Percentiles rank a stretch among this genome's conserved stretches.
Evolutionary conservation across 2,329 filamentous ascomycete species (phyloP).

Genomic region (Fonsecaea monophora): DNA sequence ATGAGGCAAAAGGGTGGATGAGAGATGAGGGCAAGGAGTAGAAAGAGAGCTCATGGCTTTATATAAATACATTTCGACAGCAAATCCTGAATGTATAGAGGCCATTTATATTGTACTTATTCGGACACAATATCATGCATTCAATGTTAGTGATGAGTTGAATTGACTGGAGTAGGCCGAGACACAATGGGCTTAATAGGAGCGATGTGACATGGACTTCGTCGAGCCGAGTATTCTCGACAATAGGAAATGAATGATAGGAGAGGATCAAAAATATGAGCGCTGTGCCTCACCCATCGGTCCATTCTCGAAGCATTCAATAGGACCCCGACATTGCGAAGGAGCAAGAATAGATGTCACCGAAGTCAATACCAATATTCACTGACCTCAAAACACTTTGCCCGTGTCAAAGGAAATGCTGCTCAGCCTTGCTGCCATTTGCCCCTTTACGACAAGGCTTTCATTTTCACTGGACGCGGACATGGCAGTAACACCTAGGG

Average conservation of each 20-base stretch:
- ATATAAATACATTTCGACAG: neutral
- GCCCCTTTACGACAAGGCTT: neutral
- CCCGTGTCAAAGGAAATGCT: neutral
- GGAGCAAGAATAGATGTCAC: neutral
- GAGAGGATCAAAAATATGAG: neutral
- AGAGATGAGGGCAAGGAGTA: neutral
- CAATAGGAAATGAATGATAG: slow-evolving; percentile 4
- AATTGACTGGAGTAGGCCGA: neutral
- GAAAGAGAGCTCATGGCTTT: neutral
- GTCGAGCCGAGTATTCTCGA: neutral
- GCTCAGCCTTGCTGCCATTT: neutral
- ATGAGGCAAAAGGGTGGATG: neutral
- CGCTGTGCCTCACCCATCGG: slow-evolving; percentile 11
- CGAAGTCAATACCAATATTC: neutral
- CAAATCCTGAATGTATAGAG: neutral
- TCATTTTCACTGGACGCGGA: neutral
- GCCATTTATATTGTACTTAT: neutral
- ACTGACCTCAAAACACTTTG: neutral
- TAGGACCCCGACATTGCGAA: neutral
- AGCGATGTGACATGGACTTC: slow-evolving; percentile 1
- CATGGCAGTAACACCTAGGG: neutral
- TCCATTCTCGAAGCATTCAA: neutral
- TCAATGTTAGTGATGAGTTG: neutral
- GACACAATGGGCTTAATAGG: neutral
- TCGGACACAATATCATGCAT: neutral